These are phyloP conservation scores for Haplographium delicatum DNA, from an alignment of 495 filamentous ascomycete genomes.

Conservation along the genomic window DNA sequence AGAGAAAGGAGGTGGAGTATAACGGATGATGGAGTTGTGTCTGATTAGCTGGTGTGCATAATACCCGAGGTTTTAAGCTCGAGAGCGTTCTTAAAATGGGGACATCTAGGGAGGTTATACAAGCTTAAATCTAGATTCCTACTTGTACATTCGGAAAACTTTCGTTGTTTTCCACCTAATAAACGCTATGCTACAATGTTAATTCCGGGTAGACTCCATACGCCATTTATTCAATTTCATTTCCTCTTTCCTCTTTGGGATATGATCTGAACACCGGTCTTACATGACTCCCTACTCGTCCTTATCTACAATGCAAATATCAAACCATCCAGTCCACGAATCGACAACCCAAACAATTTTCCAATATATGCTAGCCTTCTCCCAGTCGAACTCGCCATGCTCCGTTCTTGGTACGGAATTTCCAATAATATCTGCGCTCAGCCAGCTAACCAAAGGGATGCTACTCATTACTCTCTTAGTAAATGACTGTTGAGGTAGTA, in stretches of 20 bases:
- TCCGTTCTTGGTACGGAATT: slow-evolving; percentile 69
- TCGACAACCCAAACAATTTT: slow-evolving; percentile 49
- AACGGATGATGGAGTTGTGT: slow-evolving; percentile 22
- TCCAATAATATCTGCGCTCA: slow-evolving; percentile 75
- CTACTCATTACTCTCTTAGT: slow-evolving; percentile 54
- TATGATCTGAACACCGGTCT: neutral
- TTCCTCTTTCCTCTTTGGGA: neutral
- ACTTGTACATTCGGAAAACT: neutral
- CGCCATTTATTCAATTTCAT: no score
- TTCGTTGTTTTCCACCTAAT: neutral
- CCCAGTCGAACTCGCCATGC: slow-evolving; percentile 75
- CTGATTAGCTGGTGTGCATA: slow-evolving; percentile 18
- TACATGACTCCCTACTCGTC: slow-evolving; percentile 38
- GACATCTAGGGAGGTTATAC: neutral
- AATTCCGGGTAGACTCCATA: no score
- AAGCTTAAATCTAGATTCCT: neutral
- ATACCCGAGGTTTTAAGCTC: slow-evolving; percentile 1
- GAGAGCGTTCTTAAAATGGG: neutral
- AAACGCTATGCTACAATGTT: neutral
- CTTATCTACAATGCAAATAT: slow-evolving; percentile 43
- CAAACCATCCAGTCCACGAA: slow-evolving; percentile 40
- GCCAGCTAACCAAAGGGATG: slow-evolving; percentile 62
- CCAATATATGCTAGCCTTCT: slow-evolving; percentile 75
- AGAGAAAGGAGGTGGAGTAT: slow-evolving; percentile 26
- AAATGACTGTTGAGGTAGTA: slow-evolving; percentile 57